phyloP scores from a whole-genome alignment of 768 basidiomycete species.

The Pleurotus tuoliensis region DNA sequence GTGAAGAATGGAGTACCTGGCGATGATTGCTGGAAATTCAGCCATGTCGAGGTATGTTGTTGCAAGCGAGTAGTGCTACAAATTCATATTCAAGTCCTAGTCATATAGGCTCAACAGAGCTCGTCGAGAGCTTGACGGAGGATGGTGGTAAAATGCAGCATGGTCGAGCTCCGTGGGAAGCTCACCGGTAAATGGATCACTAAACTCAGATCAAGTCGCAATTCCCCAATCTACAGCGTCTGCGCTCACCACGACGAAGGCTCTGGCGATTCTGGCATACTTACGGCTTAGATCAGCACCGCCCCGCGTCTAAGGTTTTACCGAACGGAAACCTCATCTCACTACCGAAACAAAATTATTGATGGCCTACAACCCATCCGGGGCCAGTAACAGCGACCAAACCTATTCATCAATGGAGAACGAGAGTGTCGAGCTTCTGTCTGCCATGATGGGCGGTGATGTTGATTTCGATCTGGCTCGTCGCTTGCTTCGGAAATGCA shows the following conservation, averaged over 20 bases:
- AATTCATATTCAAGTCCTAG: neutral
- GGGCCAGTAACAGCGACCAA: neutral
- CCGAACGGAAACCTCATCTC: too few relatives aligned
- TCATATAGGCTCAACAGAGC: neutral
- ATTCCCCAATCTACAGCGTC: neutral
- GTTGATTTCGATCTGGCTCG: slow-evolving; percentile 44
- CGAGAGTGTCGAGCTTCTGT: slow-evolving; percentile 29
- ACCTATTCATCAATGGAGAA: neutral
- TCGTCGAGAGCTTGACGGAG: slow-evolving; percentile 1
- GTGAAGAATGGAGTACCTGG: slow-evolving; percentile 32
- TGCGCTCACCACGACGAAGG: too few relatives aligned
- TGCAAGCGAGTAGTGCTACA: slow-evolving; percentile 2
- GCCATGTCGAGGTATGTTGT: slow-evolving; percentile 27
- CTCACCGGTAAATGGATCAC: neutral
- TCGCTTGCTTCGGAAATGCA: slow-evolving; percentile 56
- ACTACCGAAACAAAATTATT: too few relatives aligned
- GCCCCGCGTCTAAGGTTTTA: too few relatives aligned
- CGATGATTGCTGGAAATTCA: slow-evolving; percentile 40
- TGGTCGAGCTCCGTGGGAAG: neutral
- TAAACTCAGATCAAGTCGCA: neutral
- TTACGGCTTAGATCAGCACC: too few relatives aligned
- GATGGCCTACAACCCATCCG: neutral
- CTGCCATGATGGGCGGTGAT: slow-evolving; percentile 29
- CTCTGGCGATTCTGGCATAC: too few relatives aligned
- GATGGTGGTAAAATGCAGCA: slow-evolving; percentile 6